phyloP scores from a whole-genome alignment of 805 yeast genomes.

The Candida silvicultrix region DNA sequence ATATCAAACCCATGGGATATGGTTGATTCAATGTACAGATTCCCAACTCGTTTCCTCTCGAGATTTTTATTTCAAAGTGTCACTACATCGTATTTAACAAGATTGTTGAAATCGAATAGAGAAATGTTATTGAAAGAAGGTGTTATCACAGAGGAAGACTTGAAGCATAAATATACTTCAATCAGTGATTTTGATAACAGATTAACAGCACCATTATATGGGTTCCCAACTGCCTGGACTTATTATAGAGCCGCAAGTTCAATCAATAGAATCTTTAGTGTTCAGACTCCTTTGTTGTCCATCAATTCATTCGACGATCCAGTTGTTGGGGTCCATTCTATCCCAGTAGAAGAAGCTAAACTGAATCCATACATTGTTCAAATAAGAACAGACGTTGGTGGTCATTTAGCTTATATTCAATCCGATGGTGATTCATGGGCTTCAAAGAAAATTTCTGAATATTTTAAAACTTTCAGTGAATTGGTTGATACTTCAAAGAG shows the following conservation, averaged over 20 bases:
- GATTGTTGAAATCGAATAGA: constrained; percentile 39
- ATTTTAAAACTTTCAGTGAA: constrained; percentile 32
- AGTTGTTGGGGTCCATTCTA: constrained; percentile 41
- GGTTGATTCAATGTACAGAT: constrained; percentile 42
- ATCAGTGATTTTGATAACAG: constrained; percentile 54
- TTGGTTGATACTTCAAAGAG: constrained; percentile 20
- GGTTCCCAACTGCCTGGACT: constrained; percentile 53
- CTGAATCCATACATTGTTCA: constrained; percentile 54
- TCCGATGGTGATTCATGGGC: constrained; percentile 43
- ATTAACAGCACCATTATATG: constrained; percentile 57
- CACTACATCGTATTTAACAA: constrained; percentile 33
- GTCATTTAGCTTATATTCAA: constrained; percentile 55
- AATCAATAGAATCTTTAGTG: constrained; percentile 43
- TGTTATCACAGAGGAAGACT: constrained; percentile 25
- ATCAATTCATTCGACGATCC: constrained; percentile 66
- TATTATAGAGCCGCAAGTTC: constrained; percentile 67
- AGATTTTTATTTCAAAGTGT: constrained; percentile 34
- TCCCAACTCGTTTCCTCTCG: constrained; percentile 33
- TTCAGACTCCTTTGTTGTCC: constrained; percentile 57
- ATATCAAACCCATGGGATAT: constrained; percentile 75
- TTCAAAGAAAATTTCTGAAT: constrained; percentile 33
- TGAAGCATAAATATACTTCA: constrained; percentile 31
- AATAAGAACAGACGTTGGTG: constrained; percentile 60
- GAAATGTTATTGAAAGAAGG: constrained; percentile 26
- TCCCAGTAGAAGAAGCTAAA: constrained; percentile 43